Conservation (phyloP, 768 basidiomycete genomes). For the Tricholoma hemisulphureum region DNA sequence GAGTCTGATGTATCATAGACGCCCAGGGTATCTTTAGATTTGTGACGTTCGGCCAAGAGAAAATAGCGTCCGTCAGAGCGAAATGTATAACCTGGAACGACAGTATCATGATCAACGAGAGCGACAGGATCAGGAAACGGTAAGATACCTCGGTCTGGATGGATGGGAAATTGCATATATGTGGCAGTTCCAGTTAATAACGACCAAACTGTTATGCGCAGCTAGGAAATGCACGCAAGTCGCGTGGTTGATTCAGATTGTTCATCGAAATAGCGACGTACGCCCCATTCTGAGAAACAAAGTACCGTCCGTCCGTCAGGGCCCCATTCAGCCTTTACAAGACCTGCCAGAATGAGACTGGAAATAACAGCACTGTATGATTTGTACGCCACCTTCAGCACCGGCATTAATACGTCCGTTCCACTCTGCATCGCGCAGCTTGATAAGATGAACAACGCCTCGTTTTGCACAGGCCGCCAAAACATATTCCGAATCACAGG, state of each 20-base stretch:
- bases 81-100: slow-evolving; percentile 69
- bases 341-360: slow-evolving; percentile 39
- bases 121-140: not conserved
- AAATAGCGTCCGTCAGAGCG: slow-evolving; percentile 82
- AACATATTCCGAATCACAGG: slow-evolving; percentile 84
- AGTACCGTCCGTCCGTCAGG: slow-evolving; percentile 79
- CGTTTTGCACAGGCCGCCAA: slow-evolving; percentile 74
- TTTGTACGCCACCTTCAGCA: slow-evolving; percentile 52
- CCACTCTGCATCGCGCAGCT: slow-evolving; percentile 79
- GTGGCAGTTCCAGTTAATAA: slow-evolving; percentile 70
- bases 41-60: slow-evolving; percentile 83
- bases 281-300: slow-evolving; percentile 93
- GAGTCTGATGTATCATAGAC: slow-evolving; percentile 74
- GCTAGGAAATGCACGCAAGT: slow-evolving; percentile 39
- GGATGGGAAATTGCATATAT: slow-evolving; percentile 83
- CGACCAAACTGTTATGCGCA: slow-evolving; percentile 86
- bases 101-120: not conserved
- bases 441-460: slow-evolving; percentile 74
- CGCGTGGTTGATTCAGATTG: slow-evolving; percentile 3
- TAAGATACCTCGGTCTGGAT: slow-evolving; percentile 69
- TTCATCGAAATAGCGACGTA: slow-evolving; percentile 43
- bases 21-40: slow-evolving; percentile 84
- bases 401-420: slow-evolving; percentile 75
- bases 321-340: slow-evolving; percentile 88
- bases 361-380: not conserved